Base-by-base conservation (phyloP, 2,329 filamentous ascomycete species). In the Botryotinia narcissicola region DNA sequence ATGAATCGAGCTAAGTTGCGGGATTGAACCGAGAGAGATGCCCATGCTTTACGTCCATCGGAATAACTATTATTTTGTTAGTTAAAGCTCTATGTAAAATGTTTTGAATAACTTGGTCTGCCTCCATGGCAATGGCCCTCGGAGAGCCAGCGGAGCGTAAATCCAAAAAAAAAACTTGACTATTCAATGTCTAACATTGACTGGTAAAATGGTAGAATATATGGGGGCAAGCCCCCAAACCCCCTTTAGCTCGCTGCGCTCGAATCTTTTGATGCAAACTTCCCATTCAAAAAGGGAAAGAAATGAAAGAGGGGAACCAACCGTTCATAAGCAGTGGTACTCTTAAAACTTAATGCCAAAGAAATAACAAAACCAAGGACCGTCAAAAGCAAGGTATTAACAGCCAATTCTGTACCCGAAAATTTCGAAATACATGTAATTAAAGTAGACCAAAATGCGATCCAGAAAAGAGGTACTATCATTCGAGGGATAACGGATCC, bases 281-380 rank as follows among this genome's bases (percentile, higher is more conserved):
- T 9, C 9, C 22, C 14, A 62, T 62, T 1, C 5, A 22, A 14
- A 32, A 16, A 7, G 29, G n/a, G 40, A 10, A n/a, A 7, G 25
- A 4, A 9, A 44, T 35, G 14, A 16, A 18, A 32, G 16, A 29
- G 54, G 51, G 42, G 12, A 3, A 59, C 67, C 32, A 74, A 78
- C 78, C 91, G 88, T 82, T 95, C 92, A 78, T 95, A 95, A 16
- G 92, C 92, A 12, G 92, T 93, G 3, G 91, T 90, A 75, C 88
- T 92, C 74, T 92, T 89, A 83, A 95, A 94, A 1, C 91, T 93
- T 48, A 95, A 86, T n/a, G 90, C 88, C 74, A 95, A 83, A 87
- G 90, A 90, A 81, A 95, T 92, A 74, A 95, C 91, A 84, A 95
- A 94, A 91, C 92, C 92, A 62, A 92, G 87, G 70, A 95, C 89